Conservation (phyloP, 2,329 filamentous ascomycete genomes). For the Penicillium sp. region DNA sequence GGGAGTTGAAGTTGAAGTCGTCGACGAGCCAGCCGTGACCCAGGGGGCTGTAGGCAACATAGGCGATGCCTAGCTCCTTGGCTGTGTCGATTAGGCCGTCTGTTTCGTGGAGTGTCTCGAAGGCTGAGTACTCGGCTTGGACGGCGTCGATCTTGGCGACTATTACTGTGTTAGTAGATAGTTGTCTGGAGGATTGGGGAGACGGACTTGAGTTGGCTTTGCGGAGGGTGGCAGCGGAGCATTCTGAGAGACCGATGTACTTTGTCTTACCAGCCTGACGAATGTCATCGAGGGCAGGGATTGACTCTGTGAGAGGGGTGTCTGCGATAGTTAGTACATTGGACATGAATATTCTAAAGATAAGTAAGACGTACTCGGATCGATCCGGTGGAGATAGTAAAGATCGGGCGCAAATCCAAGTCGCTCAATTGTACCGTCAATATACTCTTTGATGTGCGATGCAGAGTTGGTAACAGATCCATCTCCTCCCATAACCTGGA, state of each 20-base stretch:
- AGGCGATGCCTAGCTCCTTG: constrained; percentile 44
- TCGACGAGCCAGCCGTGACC: constrained; percentile 52
- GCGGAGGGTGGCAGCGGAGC: constrained; percentile 46
- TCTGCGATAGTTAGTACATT: constrained; percentile 21
- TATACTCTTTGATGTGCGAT: constrained; percentile 49
- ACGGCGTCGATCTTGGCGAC: constrained; percentile 50
- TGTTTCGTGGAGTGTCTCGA: constrained; percentile 45
- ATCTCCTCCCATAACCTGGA: constrained; percentile 38
- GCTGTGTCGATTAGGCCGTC: constrained; percentile 43
- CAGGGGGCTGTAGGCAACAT: constrained; percentile 49
- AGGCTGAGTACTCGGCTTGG: constrained; percentile 49
- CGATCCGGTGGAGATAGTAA: constrained; percentile 49
- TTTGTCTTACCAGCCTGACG: constrained; percentile 50
- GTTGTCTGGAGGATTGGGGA: neutral
- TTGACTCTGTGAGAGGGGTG: constrained; percentile 51
- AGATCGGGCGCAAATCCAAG: constrained; percentile 50
- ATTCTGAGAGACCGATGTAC: constrained; percentile 52
- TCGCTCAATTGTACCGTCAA: constrained; percentile 51
- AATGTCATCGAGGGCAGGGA: constrained; percentile 48
- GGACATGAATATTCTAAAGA: neutral
- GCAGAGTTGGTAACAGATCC: constrained; percentile 46
- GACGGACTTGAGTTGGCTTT: constrained; percentile 46
- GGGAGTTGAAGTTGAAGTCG: constrained; percentile 43
- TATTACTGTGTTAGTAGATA: constrained; percentile 22
- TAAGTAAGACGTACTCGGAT: constrained; percentile 37